A percentile compares a stretch with the other conserved stretches of the same genome.
These are phyloP conservation scores for Miamiensis avidus DNA, from an alignment of 169 alveolate species.

Conservation along the genomic window DNA sequence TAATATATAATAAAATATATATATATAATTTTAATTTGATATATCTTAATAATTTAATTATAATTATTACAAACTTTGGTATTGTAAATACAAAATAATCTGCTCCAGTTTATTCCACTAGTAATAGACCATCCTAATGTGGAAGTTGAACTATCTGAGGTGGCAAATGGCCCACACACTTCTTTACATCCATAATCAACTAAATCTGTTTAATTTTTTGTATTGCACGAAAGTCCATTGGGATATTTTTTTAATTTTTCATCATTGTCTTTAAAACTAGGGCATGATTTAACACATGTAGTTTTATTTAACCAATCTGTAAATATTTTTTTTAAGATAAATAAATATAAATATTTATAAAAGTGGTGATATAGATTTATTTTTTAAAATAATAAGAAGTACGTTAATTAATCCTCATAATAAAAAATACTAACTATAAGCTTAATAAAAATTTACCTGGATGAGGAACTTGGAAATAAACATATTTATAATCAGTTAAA, in stretches of 20 bases:
- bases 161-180: too few species aligned
- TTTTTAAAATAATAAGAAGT: neutral
- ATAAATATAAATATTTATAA: neutral
- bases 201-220: neutral
- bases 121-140: too few species aligned
- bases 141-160: too few species aligned
- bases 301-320: constrained; percentile 12
- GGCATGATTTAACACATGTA: constrained; percentile 42
- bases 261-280: neutral
- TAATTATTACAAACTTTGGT: neutral
- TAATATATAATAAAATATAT: neutral
- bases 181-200: neutral
- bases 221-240: neutral
- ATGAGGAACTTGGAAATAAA: neutral
- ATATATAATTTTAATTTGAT: too few species aligned
- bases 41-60: too few species aligned
- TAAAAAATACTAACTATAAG: neutral
- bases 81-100: neutral
- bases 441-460: neutral
- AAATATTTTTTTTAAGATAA: too few species aligned
- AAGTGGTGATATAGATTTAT: neutral
- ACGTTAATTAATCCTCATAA: neutral
- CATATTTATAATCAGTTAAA: neutral
- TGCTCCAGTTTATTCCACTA: too few species aligned
- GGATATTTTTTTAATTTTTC: neutral